phyloP scores from a whole-genome alignment of 257 asterid species.

The Nicotiana sylvestris region DNA sequence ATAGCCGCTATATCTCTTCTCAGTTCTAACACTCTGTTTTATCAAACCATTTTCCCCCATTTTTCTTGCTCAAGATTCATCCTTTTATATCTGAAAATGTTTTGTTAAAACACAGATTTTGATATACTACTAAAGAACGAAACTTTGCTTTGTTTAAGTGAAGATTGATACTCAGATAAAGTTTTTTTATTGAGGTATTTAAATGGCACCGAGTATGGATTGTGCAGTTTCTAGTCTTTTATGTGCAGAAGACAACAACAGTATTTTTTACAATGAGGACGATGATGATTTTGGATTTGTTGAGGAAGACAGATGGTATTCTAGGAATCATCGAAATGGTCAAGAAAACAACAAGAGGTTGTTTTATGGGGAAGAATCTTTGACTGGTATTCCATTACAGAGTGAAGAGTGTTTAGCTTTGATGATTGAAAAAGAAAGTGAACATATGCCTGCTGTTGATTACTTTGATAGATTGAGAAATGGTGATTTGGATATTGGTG shows the following conservation, averaged over 20 bases:
- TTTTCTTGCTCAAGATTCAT: neutral
- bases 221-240: constrained; percentile 30
- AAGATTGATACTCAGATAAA: neutral
- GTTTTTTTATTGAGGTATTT: constrained; percentile 1
- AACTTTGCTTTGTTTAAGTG: neutral
- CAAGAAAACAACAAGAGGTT: neutral
- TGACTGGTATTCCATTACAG: constrained; percentile 28
- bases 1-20: constrained; percentile 12
- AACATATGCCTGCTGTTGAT: constrained; percentile 38
- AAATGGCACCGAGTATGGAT: constrained; percentile 41
- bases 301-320: constrained; percentile 18
- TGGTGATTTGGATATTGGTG: constrained; percentile 36
- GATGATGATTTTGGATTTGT: constrained; percentile 10
- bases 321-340: constrained; percentile 18
- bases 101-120: constrained; percentile 1
- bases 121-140: neutral
- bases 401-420: constrained; percentile 32
- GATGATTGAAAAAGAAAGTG: constrained; percentile 37
- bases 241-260: constrained; percentile 36
- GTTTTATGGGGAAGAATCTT: constrained; percentile 20
- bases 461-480: constrained; percentile 32
- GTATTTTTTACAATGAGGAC: constrained; percentile 25
- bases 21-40: neutral
- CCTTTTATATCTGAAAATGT: neutral
- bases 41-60: neutral